These are phyloP conservation scores for Rhynchospora tenuis DNA, from an alignment of 176 grass and related monocot species.

Conservation along the genomic window DNA sequence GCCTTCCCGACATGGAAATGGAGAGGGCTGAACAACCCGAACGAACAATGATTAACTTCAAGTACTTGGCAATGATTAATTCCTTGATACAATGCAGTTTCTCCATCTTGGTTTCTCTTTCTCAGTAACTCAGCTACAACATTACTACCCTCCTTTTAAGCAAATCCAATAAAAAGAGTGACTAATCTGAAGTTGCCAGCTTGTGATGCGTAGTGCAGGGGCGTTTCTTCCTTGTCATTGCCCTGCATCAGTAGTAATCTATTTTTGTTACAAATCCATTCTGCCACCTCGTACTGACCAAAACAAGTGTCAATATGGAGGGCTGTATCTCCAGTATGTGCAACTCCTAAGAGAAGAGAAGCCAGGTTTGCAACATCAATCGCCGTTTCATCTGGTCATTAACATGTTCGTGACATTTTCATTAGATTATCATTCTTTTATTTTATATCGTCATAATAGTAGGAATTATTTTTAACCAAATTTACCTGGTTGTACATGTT, in stretches of 20 bases:
- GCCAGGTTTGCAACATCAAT: background rate
- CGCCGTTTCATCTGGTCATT: too few species aligned
- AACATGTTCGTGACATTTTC: too few species aligned
- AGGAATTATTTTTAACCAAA: too few species aligned
- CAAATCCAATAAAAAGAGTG: background rate
- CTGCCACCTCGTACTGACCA: slow-evolving; percentile 12
- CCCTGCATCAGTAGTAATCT: background rate
- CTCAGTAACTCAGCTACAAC: background rate
- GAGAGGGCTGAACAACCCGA: too few species aligned
- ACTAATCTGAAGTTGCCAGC: slow-evolving; percentile 6
- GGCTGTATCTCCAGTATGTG: background rate
- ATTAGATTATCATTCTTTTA: too few species aligned
- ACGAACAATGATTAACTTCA: too few species aligned
- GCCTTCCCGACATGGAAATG: too few species aligned
- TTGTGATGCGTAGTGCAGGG: slow-evolving; percentile 37
- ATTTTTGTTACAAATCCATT: background rate
- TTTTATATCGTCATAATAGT: too few species aligned
- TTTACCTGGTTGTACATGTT: background rate
- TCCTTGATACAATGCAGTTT: slow-evolving; percentile 35
- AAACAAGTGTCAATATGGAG: background rate
- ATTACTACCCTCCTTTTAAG: background rate
- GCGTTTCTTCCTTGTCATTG: slow-evolving; percentile 36
- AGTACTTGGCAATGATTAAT: too few species aligned
- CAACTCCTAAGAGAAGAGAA: background rate
- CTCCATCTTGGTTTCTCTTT: slow-evolving; percentile 15